Base-by-base conservation (phyloP, 176 grass and related monocot genomes). In the Puccinellia tenuiflora region DNA sequence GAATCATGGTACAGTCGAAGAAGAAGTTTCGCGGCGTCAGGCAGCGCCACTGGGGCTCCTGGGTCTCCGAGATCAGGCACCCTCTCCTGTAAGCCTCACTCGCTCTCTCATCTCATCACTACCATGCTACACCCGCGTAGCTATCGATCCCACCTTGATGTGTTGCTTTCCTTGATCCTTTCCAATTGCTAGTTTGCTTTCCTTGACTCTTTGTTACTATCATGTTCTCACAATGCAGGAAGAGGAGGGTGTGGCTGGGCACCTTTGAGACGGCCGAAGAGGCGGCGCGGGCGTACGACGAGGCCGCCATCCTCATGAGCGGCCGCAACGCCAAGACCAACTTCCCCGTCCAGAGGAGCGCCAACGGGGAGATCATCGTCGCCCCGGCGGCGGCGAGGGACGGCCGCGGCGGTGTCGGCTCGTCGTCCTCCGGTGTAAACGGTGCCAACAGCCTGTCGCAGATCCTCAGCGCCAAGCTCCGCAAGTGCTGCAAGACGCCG, bases 11-110 rank as follows among this genome's bases (percentile, higher is more conserved):
- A 85, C 97, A 92, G 68, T 92, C 93, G 16, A 95, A 92, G 40
- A 99, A 96, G 93, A 99, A 99, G 90, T 99, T 99, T 29, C 90
- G 97, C 78, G 97, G 97, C 65, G 97, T 99, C 83, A 90, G 97
- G 88, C 97, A 99, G 86, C 97, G 97, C 86, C 93, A 99, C 89
- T 99, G 97, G 97, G 97, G 97, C 79, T 99, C 97, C 21, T 99
- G 97, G 97, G 97, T 99, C 84, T 99, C 97, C 65, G 97, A 99
- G 91, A 99, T 99, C 73, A 88, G 97, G 71, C 97, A 99, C 81
- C 97, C 97, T 76, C 88, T 99, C 50, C 91, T 99, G 97, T 99
- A 96, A 96, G 93, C 38, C 50, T 75, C 22, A 15, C 38, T 37
- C 11, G 0, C 28, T 79, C 42, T 40, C 29, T 47, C 12, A 1